Evolutionary conservation across 768 basidiomycete species (phyloP).

Genomic region (Russula earlei): DNA sequence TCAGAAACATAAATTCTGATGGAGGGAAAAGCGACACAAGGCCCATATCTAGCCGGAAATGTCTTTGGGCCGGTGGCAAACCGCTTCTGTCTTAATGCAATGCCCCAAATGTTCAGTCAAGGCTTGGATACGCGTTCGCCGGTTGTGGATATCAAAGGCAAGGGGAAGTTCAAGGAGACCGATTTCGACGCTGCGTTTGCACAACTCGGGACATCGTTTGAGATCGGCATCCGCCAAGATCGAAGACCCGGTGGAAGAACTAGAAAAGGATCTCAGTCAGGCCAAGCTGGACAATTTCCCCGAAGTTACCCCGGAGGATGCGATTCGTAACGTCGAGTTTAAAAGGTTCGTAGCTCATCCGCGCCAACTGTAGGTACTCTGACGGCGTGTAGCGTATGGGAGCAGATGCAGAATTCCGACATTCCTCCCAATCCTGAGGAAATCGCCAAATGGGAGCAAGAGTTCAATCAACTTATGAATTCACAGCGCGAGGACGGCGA

Average conservation of each 20-base stretch:
- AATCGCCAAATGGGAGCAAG: constrained; percentile 72
- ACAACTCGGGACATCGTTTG: constrained; percentile 48
- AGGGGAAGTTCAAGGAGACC: constrained; percentile 68
- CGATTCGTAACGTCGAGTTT: constrained; percentile 33
- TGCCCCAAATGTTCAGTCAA: constrained; percentile 17
- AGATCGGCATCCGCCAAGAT: constrained; percentile 31
- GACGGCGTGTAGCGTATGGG: constrained; percentile 43
- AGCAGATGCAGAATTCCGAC: constrained; percentile 48
- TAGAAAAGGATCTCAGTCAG: constrained; percentile 32
- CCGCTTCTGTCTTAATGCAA: constrained; percentile 19
- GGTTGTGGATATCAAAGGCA: constrained; percentile 39
- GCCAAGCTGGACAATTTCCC: constrained; percentile 19
- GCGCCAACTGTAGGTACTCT: neutral
- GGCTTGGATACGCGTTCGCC: constrained; percentile 16
- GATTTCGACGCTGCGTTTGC: constrained; percentile 86
- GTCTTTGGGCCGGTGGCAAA: constrained; percentile 10
- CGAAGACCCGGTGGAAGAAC: constrained; percentile 40
- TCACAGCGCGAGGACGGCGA: constrained; percentile 51
- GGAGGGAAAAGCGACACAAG: constrained; percentile 7
- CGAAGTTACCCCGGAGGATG: constrained; percentile 11
- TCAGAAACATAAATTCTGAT: neutral
- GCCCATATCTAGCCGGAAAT: neutral
- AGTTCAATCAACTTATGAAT: constrained; percentile 72
- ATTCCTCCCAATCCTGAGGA: constrained; percentile 51
- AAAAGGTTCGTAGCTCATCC: constrained; percentile 35